Base-by-base conservation (phyloP, 2,329 filamentous ascomycete genomes). In the Penicillium sp. region DNA sequence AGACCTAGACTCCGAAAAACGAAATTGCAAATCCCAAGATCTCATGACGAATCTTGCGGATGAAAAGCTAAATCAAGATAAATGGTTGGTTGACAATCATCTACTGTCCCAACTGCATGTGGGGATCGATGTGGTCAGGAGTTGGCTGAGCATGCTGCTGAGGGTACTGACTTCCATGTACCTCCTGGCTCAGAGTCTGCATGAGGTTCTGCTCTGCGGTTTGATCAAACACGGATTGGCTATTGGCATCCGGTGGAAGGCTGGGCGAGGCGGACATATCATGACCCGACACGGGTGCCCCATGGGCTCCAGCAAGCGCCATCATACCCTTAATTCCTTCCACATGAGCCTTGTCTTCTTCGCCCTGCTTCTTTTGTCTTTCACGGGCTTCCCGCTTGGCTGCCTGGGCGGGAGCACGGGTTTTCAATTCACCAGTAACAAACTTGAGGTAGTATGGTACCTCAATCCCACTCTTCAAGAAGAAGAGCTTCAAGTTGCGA, bases 381-480 rank as follows among this genome's bases (percentile, higher is more conserved):
- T 74, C 72, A n/a, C 70, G 67, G 9, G 72, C 72, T 59, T 75
- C 73, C 13, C 73, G 68, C 56, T 75, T 75, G n/a, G 72, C 72
- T 19, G 72, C 73, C 57, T 75, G 72, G 2, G 81, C 84, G 0
- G 87, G 88, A 0, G 88, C 87, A 15, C 88, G 76, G 0, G 89
- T 95, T 69, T 93, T 91, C 33, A 95, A 73, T 69, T 95, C 89
- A 3, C 89, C 89, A 0, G 89, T 95, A 10, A 95, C 89, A 28
- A 86, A 87, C 61, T 90, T 84, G 21, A 95, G 72, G 59, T 93
- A 93, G 60, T 87, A 88, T 0, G 89, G 89, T 66, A 95, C 90
- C 61, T 95, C 89, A 5, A 88, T 89, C 45, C 88, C 88, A 17
- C 85, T 91, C 72, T 95, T 95, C 47, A 95, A 72, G 68, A 95